Evolutionary conservation across 2,329 filamentous ascomycete species (phyloP).

Genomic region (Fusarium falciforme): DNA sequence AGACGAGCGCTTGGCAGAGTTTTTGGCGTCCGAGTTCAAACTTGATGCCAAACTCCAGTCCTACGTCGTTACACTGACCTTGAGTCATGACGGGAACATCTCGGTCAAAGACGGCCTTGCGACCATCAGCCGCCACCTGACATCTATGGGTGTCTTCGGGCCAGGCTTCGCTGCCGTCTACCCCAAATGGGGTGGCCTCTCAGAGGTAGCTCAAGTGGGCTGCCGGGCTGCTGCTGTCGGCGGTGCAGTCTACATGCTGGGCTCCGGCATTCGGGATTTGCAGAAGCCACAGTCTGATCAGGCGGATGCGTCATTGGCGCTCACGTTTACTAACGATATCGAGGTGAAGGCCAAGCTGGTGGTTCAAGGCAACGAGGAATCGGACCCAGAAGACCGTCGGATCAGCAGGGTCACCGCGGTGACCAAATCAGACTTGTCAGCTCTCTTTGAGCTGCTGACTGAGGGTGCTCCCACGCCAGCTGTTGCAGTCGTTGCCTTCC

Average conservation of each 20-base stretch:
- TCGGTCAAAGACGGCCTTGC: slow-evolving; percentile 75
- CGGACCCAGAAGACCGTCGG: slow-evolving; percentile 43
- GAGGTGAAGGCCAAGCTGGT: slow-evolving; percentile 66
- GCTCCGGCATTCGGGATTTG: slow-evolving; percentile 68
- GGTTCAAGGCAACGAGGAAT: slow-evolving; percentile 57
- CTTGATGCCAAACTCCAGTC: slow-evolving; percentile 76
- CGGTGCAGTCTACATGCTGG: slow-evolving; percentile 89
- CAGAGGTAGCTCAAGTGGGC: slow-evolving; percentile 90
- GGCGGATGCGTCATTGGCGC: slow-evolving; percentile 49
- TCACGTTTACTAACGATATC: slow-evolving; percentile 68
- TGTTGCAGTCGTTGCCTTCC: slow-evolving; percentile 76
- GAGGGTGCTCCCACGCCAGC: slow-evolving; percentile 83
- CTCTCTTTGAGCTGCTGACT: slow-evolving; percentile 75
- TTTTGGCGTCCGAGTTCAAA: slow-evolving; percentile 72
- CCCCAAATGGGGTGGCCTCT: slow-evolving; percentile 91
- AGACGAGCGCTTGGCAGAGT: slow-evolving; percentile 65
- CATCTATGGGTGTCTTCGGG: slow-evolving; percentile 88
- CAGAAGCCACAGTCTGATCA: slow-evolving; percentile 28
- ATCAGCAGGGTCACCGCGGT: slow-evolving; percentile 75
- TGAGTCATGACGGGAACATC: slow-evolving; percentile 74
- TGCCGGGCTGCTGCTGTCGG: slow-evolving; percentile 93
- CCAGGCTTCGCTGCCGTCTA: slow-evolving; percentile 90
- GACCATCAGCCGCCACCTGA: slow-evolving; percentile 81
- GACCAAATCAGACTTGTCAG: slow-evolving; percentile 71
- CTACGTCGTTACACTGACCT: slow-evolving; percentile 73